phyloP scores from a whole-genome alignment of 306 rosid genomes.

The Ochetophila trinervis region DNA sequence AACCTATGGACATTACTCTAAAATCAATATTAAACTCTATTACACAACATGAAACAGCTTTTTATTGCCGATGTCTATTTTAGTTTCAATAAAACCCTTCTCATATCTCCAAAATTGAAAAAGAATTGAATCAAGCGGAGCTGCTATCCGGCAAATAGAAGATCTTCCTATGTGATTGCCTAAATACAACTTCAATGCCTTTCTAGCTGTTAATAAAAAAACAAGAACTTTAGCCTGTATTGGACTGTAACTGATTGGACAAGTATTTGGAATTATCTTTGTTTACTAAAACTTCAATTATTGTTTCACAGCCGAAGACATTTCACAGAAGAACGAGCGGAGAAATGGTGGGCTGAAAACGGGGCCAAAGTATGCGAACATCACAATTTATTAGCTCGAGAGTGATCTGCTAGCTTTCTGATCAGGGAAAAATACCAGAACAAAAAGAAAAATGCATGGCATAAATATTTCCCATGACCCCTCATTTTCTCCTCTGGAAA shows the following conservation, averaged over 20 bases:
- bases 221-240: neutral
- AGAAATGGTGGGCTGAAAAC: conserved; percentile 89
- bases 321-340: conserved; percentile 79
- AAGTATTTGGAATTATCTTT: conserved; percentile 15
- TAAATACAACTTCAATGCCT: too few relatives aligned
- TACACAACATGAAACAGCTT: too few relatives aligned
- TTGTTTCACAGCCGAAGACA: conserved; percentile 72
- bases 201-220: too few relatives aligned
- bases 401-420: conserved; percentile 25
- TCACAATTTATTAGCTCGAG: conserved; percentile 44
- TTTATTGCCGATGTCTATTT: too few relatives aligned
- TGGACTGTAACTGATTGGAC: conserved; percentile 7
- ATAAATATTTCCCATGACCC: conserved; percentile 20
- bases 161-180: too few relatives aligned
- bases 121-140: too few relatives aligned
- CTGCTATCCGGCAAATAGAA: too few relatives aligned
- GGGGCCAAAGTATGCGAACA: conserved; percentile 63
- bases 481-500: conserved; percentile 30
- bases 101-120: too few relatives aligned
- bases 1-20: too few relatives aligned
- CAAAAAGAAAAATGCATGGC: neutral
- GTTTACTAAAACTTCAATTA: conserved; percentile 22
- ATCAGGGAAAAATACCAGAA: neutral
- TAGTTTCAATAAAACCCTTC: too few relatives aligned
- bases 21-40: too few relatives aligned